Conservation (phyloP, 257 asterid species). For the Solanum phureja region DNA sequence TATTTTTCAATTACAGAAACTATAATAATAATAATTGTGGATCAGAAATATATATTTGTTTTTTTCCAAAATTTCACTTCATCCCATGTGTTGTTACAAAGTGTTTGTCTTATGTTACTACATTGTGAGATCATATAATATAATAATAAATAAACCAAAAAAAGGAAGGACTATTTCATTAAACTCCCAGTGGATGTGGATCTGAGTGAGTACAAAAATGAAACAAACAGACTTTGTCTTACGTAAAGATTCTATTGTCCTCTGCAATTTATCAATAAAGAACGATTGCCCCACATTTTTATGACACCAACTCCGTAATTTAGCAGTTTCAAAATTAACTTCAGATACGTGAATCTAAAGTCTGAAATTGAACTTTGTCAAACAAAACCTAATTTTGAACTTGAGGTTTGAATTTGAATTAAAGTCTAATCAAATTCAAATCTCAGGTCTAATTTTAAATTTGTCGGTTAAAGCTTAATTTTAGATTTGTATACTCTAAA, state of each 20-base stretch:
- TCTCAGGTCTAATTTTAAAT: not conserved
- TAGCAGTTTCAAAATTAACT: not conserved
- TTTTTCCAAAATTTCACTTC: not conserved
- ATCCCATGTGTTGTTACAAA: not conserved
- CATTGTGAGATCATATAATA: not conserved
- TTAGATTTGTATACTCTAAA: not conserved
- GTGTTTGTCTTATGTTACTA: not conserved
- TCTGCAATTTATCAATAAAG: not conserved
- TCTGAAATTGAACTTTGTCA: not conserved
- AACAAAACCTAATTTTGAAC: not conserved
- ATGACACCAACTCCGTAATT: not conserved
- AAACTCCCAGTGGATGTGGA: not conserved
- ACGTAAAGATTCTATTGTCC: slow-evolving; percentile 17
- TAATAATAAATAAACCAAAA: not conserved
- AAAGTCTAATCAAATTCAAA: not conserved
- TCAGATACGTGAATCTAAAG: not conserved
- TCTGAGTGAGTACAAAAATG: slow-evolving; percentile 3
- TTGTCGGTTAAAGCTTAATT: not conserved
- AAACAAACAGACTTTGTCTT: slow-evolving; percentile 14
- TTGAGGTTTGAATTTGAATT: not conserved
- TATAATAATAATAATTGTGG: not conserved
- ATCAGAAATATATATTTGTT: not conserved
- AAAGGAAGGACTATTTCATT: not conserved
- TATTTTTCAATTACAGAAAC: not conserved
- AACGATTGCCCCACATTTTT: slow-evolving; percentile 12